These are phyloP conservation scores for Aureobasidium mangrovei DNA, from an alignment of 2,329 filamentous ascomycete species.

Conservation along the genomic window DNA sequence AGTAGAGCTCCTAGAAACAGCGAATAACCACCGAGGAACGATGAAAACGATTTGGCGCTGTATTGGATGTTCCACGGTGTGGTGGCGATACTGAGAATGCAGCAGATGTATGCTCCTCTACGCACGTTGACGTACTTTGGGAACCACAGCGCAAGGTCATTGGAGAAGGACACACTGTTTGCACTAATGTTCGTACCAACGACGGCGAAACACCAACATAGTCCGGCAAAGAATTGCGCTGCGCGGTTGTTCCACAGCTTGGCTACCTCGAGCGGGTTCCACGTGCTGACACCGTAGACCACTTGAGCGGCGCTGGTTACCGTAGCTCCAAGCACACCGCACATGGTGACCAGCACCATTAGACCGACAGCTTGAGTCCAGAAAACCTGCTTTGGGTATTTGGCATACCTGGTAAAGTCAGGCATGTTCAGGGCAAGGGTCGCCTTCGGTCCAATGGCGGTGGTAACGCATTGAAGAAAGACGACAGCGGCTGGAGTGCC, in stretches of 20 bases:
- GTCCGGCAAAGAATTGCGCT: constrained; percentile 33
- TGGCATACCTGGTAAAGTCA: constrained; percentile 21
- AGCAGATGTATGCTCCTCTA: constrained; percentile 34
- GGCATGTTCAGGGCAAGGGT: constrained; percentile 13
- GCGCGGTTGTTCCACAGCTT: constrained; percentile 31
- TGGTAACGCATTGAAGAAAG: constrained; percentile 19
- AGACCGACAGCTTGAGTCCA: constrained; percentile 37
- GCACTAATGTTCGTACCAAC: constrained; percentile 26
- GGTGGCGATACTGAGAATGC: constrained; percentile 28
- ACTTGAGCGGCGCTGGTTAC: constrained; percentile 45
- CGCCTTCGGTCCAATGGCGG: constrained; percentile 19
- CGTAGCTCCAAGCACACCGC: constrained; percentile 46
- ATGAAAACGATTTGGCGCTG: constrained; percentile 31
- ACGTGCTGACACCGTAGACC: constrained; percentile 39
- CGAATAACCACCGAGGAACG: constrained; percentile 35
- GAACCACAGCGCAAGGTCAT: constrained; percentile 34
- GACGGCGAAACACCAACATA: constrained; percentile 18
- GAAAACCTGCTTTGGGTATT: constrained; percentile 27
- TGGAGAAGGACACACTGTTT: constrained; percentile 34
- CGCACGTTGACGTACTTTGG: constrained; percentile 35
- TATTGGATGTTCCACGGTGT: constrained; percentile 38
- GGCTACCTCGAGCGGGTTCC: constrained; percentile 36
- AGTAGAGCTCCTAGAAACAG: constrained; percentile 36
- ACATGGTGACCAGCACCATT: constrained; percentile 39
- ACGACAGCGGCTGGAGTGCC: constrained; percentile 16